Percentiles rank a stretch among this genome's conserved stretches.
These are phyloP conservation scores for Lepidium campestre DNA, from an alignment of 441 rosid genomes.

Conservation along the genomic window DNA sequence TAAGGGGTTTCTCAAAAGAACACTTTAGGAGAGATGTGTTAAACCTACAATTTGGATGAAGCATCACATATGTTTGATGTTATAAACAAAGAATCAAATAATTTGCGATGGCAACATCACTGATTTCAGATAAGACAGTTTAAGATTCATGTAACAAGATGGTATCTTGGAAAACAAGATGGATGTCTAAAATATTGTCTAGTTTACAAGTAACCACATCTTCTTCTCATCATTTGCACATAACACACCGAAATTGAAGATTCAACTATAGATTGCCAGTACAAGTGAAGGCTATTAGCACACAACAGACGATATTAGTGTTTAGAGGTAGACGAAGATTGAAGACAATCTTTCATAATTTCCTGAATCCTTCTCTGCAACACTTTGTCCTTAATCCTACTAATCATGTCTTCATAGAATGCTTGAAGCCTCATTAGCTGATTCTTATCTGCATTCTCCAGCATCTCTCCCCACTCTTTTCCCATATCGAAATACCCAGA, in stretches of 20 bases:
- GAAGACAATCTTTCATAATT: slow-evolving; percentile 58
- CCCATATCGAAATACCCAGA: slow-evolving; percentile 56
- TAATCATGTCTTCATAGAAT: slow-evolving; percentile 67
- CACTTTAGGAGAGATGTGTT: background rate
- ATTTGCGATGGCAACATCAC: too few species aligned
- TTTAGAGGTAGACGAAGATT: slow-evolving; percentile 34
- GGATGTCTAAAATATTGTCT: too few species aligned
- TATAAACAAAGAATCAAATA: too few species aligned
- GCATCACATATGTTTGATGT: too few species aligned
- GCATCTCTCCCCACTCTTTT: slow-evolving; percentile 73
- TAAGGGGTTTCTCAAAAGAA: background rate
- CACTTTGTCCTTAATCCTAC: slow-evolving; percentile 72
- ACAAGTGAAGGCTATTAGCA: background rate
- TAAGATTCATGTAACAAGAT: too few species aligned
- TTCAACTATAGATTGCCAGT: background rate
- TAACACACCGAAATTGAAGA: background rate
- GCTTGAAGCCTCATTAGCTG: slow-evolving; percentile 64
- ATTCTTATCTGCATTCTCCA: slow-evolving; percentile 61
- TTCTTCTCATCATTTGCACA: background rate
- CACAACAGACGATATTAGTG: background rate
- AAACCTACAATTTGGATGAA: background rate
- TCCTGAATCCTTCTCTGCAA: slow-evolving; percentile 79
- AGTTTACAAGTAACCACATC: background rate
- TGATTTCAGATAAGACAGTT: too few species aligned
- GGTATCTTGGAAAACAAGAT: too few species aligned